Base-by-base conservation (phyloP, 176 grass and related monocot species). In the Phragmites australis region DNA sequence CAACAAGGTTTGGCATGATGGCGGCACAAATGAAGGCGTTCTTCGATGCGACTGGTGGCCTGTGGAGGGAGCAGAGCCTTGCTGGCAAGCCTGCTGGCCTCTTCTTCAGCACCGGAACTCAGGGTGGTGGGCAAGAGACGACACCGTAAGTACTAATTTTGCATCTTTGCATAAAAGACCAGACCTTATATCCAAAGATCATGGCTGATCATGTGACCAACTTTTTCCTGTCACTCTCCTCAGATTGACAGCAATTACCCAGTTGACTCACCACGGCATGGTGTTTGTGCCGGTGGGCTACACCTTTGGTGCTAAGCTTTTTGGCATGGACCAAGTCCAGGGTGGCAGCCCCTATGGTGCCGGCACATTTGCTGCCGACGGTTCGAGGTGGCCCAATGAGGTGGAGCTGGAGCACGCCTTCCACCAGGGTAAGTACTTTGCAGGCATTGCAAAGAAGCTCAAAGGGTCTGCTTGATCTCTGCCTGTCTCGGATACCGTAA, bases 1-100 rank as follows among this genome's bases (percentile, higher is more conserved):
- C 94, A 2, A 97, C 94, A 18, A 91, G 94, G 68, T 97, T 97
- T 83, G 94, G 94, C 68, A 97, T 97, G 94, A 97, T 94, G 94
- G 86, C 90, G 0, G 93, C 93, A 0, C 93, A 97, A 57, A 92
- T 97, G 89, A 97, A 97, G 82, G 90, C 91, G 44, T 88, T 97
- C 49, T 90, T 97, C 31, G 94, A 97, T 41, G 79, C 94, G 58
- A 97, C 94, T 13, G 91, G 94, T 66, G 76, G 94, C 31, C 84
- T 97, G 17, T 97, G 94, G 91, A 76, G 87, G 68, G 86, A 85
- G 75, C 91, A 97, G 82, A 88, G 88, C 54, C 91, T 97, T 72
- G 91, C 94, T 67, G 94, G 94, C n/a, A 97, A 94, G 68, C 94
- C 94, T 18, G 91, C 91, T 0, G 94, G 91, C 40, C 72, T 97